Base-by-base conservation (phyloP, 495 filamentous ascomycete genomes). In the Penicillium coprophilum region DNA sequence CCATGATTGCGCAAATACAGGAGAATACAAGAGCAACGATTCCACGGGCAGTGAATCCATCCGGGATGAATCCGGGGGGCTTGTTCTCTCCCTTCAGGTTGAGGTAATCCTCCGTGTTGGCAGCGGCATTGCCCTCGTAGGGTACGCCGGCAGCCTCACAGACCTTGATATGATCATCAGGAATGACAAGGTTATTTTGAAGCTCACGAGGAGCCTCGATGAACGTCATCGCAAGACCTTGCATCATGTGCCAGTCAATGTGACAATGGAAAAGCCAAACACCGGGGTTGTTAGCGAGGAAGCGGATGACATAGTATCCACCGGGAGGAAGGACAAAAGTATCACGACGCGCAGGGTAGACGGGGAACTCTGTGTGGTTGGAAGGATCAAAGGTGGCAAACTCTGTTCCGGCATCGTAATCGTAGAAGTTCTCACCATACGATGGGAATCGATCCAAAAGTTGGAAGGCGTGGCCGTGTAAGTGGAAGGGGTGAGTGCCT, bases 401-500 rank as follows among this genome's bases (percentile, higher is more conserved):
- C 39, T 81, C 77, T 1, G 3, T 20, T 3, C 58, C 57, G 21
- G 68, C 63, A 8, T 46, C 60, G 50, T 63, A 68, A 34, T 70
- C 62, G 58, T 64, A 71, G 55, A 74, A 74, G 21, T 79, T 73
- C 0, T 66, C 58, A 1, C 84, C 72, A 21, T 72, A 74, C 15
- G 62, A 40, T 1, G 75, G 73, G 30, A 40, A 57, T 1, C 87
- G 82, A 24, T 74, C 71, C 34, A 90, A 66, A 6, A 90, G 72
- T 63, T 94, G 90, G 75, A 92, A 94, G 56, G 84, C 81, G 72
- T 95, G 91, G 1, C 91, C 91, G 77, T 96, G 91, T 2, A 95
- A 76, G 75, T 96, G 90, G 80, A 94, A 94, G 0, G 91, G 91
- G 67, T 96, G 91, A 17, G 79, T 82, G 43, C 87, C 87, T 0